These are phyloP conservation scores for Daedaleopsis sinensis DNA, from an alignment of 768 basidiomycete species.

Conservation along the genomic window DNA sequence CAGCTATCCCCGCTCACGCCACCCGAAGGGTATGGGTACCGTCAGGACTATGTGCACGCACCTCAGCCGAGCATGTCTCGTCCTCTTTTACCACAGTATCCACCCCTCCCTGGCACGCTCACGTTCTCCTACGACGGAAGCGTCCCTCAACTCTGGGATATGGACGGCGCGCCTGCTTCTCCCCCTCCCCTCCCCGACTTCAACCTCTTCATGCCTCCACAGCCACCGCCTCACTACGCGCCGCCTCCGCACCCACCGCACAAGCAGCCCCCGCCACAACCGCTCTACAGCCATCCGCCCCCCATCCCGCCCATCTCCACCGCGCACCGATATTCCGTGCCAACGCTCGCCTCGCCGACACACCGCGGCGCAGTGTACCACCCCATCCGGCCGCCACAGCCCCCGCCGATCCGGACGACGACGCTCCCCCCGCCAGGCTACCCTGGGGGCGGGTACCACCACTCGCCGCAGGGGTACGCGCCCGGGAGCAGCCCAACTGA, in stretches of 20 bases:
- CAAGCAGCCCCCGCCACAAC: conserved; percentile 4
- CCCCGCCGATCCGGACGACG: background rate
- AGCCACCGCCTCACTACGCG: conserved; percentile 1
- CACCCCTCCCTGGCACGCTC: background rate
- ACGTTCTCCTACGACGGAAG: conserved; percentile 13
- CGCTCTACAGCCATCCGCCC: background rate
- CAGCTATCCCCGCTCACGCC: conserved; percentile 12
- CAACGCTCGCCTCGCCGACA: background rate
- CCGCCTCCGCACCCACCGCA: conserved; percentile 1
- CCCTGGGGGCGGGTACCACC: background rate
- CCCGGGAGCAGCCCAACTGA: background rate
- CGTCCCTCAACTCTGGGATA: conserved; percentile 19
- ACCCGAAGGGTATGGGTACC: conserved; percentile 7
- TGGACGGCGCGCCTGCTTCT: conserved; percentile 21
- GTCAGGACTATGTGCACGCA: conserved; percentile 1
- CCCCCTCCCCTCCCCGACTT: conserved; percentile 17
- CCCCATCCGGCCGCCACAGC: conserved; percentile 2
- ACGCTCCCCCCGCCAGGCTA: background rate
- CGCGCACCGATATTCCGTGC: background rate
- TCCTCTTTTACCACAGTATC: background rate
- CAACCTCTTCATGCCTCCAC: conserved; percentile 9
- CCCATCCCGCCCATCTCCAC: background rate
- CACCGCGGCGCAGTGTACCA: conserved; percentile 1
- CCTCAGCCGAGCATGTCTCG: conserved; percentile 2
- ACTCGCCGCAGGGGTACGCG: background rate